Percentiles rank a stretch among this genome's conserved stretches.
These are phyloP conservation scores for Balakata baccata DNA, from an alignment of 345 rosid species.

Conservation along the genomic window DNA sequence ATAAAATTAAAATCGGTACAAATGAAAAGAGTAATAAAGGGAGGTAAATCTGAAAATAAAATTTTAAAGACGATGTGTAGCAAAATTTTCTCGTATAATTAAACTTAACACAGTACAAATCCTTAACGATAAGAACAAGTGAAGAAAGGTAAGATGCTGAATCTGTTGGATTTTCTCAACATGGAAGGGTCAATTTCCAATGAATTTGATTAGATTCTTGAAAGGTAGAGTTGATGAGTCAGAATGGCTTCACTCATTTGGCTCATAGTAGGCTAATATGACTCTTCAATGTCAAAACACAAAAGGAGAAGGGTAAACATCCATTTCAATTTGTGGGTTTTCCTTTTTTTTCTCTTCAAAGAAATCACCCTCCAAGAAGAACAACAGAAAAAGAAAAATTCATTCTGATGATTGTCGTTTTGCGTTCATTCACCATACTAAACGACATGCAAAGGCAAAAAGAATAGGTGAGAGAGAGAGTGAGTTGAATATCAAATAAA, in stretches of 20 bases:
- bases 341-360: not conserved
- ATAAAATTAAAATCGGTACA: too few species aligned
- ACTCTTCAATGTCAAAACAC: not conserved
- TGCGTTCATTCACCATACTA: slow-evolving; percentile 19
- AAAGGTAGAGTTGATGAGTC: slow-evolving; percentile 1
- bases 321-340: slow-evolving; percentile 15
- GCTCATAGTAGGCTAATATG: not conserved
- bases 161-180: slow-evolving; percentile 1
- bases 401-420: slow-evolving; percentile 33
- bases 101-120: not conserved
- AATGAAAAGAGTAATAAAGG: too few species aligned
- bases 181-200: not conserved
- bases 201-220: too few species aligned
- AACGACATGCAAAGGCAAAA: slow-evolving; percentile 22
- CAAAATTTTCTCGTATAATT: too few species aligned
- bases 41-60: too few species aligned
- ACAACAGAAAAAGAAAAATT: slow-evolving; percentile 9
- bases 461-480: slow-evolving; percentile 16
- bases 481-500: slow-evolving; percentile 20
- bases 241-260: slow-evolving; percentile 1
- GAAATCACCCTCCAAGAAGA: slow-evolving; percentile 13
- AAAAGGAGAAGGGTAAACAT: not conserved
- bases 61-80: too few species aligned
- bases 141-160: slow-evolving; percentile 4
- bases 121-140: not conserved